phyloP scores from a whole-genome alignment of 164 flowering plant genomes.

The Macadamia integrifolia region DNA sequence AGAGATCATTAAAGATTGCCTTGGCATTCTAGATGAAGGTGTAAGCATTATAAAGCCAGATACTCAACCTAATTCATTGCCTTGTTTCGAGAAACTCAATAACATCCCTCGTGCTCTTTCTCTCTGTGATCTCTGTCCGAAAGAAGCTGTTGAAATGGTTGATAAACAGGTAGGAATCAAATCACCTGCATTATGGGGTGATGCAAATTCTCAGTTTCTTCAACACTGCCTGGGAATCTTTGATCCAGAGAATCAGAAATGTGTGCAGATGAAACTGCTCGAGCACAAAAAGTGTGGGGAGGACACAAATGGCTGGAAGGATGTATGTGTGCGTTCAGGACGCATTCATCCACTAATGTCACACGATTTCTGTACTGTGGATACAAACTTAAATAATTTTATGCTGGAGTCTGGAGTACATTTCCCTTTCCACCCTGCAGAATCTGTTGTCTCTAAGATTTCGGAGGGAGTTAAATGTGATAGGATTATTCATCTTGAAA shows the following conservation, averaged over 20 bases:
- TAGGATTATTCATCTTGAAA: constrained; percentile 11
- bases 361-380: constrained; percentile 11
- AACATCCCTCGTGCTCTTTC: constrained; percentile 12
- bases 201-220: constrained; percentile 21
- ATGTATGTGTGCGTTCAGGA: constrained; percentile 12
- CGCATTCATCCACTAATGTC: constrained; percentile 8
- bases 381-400: constrained; percentile 12
- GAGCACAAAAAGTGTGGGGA: constrained; percentile 14
- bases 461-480: constrained; percentile 15
- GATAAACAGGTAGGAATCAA: constrained; percentile 20
- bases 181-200: constrained; percentile 11
- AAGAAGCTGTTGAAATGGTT: constrained; percentile 16
- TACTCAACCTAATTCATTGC: constrained; percentile 15
- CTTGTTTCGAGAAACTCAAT: constrained; percentile 12
- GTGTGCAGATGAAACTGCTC: constrained; percentile 17
- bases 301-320: constrained; percentile 19
- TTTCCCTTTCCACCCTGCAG: constrained; percentile 16
- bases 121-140: constrained; percentile 17
- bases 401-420: constrained; percentile 12
- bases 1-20: constrained; percentile 19
- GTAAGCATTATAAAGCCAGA: constrained; percentile 19
- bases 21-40: constrained; percentile 14
- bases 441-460: constrained; percentile 12
- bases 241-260: constrained; percentile 18
- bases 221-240: constrained; percentile 15